phyloP scores from a whole-genome alignment of 208 protist species.

The Angomonas desouzai region DNA sequence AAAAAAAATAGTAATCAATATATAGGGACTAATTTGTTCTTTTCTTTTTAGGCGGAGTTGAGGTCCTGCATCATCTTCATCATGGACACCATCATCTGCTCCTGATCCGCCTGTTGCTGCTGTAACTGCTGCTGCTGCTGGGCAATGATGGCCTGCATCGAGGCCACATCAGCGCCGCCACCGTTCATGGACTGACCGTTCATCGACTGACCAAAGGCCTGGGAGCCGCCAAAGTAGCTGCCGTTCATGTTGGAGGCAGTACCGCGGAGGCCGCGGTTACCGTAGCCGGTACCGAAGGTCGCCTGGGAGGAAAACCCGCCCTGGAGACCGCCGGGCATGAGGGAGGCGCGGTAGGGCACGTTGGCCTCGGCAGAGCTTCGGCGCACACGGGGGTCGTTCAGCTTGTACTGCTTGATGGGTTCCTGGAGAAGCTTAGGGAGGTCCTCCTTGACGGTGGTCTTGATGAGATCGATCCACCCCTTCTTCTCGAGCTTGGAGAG shows the following conservation, averaged over 20 bases:
- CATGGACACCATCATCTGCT: conserved; percentile 37
- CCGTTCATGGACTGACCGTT: not conserved
- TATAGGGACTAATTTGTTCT: not conserved
- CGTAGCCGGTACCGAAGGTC: not conserved
- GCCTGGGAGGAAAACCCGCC: not conserved
- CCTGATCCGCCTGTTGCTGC: conserved; percentile 13
- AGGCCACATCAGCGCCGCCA: not conserved
- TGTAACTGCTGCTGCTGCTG: conserved; percentile 12
- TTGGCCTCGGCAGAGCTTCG: conserved; percentile 17
- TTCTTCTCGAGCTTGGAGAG: conserved; percentile 58
- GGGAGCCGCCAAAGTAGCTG: not conserved
- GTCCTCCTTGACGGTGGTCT: conserved; percentile 50
- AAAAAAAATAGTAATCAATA: not conserved
- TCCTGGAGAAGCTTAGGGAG: conserved; percentile 62
- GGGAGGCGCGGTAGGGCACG: conserved; percentile 16
- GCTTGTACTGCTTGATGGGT: conserved; percentile 48
- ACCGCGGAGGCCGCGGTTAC: conserved; percentile 9
- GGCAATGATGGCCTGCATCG: conserved; percentile 9
- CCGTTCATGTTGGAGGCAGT: conserved; percentile 14
- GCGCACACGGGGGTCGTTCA: conserved; percentile 51
- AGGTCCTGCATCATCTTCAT: conserved; percentile 42
- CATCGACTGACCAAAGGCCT: conserved; percentile 1
- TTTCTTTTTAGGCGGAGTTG: not conserved
- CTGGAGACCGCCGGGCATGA: not conserved
- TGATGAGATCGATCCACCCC: conserved; percentile 42